phyloP scores from a whole-genome alignment of 2,329 filamentous ascomycete species.

The Phialocephala sp. region DNA sequence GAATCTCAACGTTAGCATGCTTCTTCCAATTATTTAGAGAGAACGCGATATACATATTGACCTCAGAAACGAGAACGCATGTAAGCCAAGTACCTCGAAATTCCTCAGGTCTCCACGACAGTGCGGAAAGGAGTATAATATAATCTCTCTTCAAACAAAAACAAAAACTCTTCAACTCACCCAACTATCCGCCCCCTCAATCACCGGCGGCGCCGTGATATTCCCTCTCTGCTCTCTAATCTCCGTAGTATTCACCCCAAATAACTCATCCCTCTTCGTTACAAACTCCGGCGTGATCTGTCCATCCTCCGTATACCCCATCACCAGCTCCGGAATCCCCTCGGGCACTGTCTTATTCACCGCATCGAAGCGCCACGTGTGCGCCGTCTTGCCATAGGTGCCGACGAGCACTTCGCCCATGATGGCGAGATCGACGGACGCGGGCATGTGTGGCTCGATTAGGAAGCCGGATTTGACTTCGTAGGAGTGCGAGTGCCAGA shows the following conservation, averaged over 20 bases:
- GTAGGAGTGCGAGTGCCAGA: slow-evolving; percentile 69
- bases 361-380: background rate
- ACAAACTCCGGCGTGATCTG: slow-evolving; percentile 4
- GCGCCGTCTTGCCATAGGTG: background rate
- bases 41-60: background rate
- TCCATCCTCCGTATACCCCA: slow-evolving; percentile 1
- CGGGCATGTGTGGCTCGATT: background rate
- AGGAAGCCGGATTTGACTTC: background rate
- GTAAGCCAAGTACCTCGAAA: background rate
- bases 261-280: background rate
- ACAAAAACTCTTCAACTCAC: too few relatives aligned
- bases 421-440: background rate
- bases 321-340: background rate
- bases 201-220: background rate
- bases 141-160: background rate
- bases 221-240: background rate
- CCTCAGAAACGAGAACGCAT: background rate
- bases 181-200: background rate
- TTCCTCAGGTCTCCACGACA: too few relatives aligned
- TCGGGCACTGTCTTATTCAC: background rate
- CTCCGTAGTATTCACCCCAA: background rate
- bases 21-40: background rate
- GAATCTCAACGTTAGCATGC: background rate
- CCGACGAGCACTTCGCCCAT: background rate
- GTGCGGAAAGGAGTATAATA: too few relatives aligned